Percentiles rank a stretch among this genome's conserved stretches.
Conservation (phyloP, 2,329 filamentous ascomycete species). For the Akanthomyces lecanii region DNA sequence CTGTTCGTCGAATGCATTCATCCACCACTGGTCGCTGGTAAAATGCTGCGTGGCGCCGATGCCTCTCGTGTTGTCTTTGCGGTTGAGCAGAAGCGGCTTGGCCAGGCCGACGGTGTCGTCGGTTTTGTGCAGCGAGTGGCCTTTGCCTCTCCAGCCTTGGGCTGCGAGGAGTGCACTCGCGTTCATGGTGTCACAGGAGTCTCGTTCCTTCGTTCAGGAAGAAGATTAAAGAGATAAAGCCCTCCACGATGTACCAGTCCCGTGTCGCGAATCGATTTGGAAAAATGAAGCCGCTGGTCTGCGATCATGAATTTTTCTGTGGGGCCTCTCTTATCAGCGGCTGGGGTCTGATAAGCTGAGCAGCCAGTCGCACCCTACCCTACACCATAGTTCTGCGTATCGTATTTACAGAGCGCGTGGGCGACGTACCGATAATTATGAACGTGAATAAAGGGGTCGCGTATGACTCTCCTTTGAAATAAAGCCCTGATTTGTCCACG, state of each 20-base stretch:
- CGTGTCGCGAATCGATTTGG: neutral
- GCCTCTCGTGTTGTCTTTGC: constrained; percentile 76
- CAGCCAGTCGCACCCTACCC: neutral
- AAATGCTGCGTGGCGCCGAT: constrained; percentile 70
- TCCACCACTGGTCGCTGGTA: constrained; percentile 88
- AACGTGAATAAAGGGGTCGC: too few relatives aligned
- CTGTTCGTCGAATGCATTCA: constrained; percentile 88
- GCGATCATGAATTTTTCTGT: constrained; percentile 26
- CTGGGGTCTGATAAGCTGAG: constrained; percentile 16
- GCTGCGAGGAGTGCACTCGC: constrained; percentile 75
- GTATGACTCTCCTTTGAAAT: too few relatives aligned
- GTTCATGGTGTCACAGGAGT: constrained; percentile 58
- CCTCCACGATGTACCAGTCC: neutral
- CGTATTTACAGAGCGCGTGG: neutral
- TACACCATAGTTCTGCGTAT: constrained; percentile 2
- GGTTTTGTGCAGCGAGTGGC: constrained; percentile 78
- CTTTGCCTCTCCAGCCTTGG: constrained; percentile 86
- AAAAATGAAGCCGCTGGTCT: neutral
- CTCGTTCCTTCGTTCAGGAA: neutral
- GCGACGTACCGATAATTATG: too few relatives aligned
- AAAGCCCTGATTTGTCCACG: too few relatives aligned
- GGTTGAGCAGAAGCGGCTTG: constrained; percentile 76
- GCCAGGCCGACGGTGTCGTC: constrained; percentile 71
- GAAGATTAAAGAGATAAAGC: neutral
- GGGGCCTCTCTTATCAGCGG: constrained; percentile 26